These are phyloP conservation scores for Tetratostichococcus sp. DNA, from an alignment of 139 green algal genomes.

Conservation along the genomic window DNA sequence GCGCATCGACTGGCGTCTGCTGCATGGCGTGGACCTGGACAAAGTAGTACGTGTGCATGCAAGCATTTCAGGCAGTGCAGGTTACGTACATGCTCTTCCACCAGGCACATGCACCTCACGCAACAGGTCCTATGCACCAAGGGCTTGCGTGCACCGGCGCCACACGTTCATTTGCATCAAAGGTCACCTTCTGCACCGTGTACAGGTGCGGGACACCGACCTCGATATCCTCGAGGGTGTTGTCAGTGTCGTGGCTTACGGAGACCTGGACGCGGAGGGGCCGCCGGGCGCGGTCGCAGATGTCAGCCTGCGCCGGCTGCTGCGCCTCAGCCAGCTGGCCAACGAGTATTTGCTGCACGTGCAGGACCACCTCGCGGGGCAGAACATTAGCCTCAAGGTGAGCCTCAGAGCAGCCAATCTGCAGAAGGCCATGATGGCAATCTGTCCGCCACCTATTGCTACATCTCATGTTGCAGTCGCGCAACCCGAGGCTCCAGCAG, in stretches of 20 bases:
- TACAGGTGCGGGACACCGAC: conserved; percentile 54
- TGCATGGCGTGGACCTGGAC: conserved; percentile 58
- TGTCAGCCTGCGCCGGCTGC: conserved; percentile 35
- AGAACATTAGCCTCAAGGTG: conserved; percentile 21
- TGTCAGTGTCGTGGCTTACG: conserved; percentile 48
- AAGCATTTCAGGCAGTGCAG: too few species aligned
- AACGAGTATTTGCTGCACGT: conserved; percentile 80
- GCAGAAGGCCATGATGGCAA: too few species aligned
- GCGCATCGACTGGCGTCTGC: conserved; percentile 49
- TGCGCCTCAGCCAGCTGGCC: conserved; percentile 69
- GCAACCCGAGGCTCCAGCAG: too few species aligned
- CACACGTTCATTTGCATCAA: background rate
- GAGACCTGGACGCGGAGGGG: conserved; percentile 69
- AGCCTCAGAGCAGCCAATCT: too few species aligned
- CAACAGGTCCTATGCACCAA: too few species aligned
- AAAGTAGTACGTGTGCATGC: conserved; percentile 39
- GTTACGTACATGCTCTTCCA: too few species aligned
- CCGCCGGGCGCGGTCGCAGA: background rate
- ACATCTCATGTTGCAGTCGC: too few species aligned
- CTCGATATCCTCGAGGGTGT: conserved; percentile 60
- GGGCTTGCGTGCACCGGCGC: too few species aligned
- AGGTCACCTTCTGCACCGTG: too few species aligned
- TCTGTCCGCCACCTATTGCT: too few species aligned
- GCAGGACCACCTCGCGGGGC: conserved; percentile 54
- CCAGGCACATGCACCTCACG: too few species aligned